phyloP scores from a whole-genome alignment of 345 rosid species.

The Excoecaria cochinchinensis region DNA sequence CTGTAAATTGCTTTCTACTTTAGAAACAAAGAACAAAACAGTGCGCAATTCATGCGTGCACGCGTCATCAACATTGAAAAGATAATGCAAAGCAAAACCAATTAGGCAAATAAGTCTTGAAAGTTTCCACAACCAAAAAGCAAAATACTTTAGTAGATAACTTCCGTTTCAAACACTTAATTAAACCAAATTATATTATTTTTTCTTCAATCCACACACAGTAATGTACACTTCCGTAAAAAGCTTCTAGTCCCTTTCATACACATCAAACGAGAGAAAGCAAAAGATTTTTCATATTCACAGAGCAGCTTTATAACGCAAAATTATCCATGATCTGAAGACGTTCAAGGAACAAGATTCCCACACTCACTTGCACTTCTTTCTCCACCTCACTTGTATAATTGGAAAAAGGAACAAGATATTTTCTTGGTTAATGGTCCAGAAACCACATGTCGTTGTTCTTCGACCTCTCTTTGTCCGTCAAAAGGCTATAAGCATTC shows the following conservation, averaged over 20 bases:
- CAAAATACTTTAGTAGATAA: not conserved
- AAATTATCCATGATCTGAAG: not conserved
- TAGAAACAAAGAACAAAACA: not conserved
- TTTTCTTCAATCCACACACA: not conserved
- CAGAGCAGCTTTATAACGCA: not conserved
- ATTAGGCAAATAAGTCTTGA: not conserved
- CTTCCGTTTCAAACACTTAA: conserved; percentile 6
- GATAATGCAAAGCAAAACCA: not conserved
- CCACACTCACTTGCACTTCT: not conserved
- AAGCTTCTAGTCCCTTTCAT: not conserved
- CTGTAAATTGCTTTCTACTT: not conserved
- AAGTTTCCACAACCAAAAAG: not conserved
- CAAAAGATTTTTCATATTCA: not conserved
- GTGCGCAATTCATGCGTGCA: not conserved
- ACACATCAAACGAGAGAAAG: not conserved
- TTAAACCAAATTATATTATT: not conserved
- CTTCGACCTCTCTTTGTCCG: not conserved
- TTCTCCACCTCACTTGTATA: not conserved
- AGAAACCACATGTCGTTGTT: not conserved
- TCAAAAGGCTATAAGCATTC: not conserved
- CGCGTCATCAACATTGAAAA: conserved; percentile 11
- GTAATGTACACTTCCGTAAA: conserved; percentile 1
- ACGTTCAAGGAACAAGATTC: not conserved
- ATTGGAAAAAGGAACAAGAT: no score
- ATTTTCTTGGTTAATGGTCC: not conserved